Percentiles rank a stretch among this genome's conserved stretches.
Evolutionary conservation across 140 eudicot genomes (phyloP).

Genomic region (Senecio squalidus): DNA sequence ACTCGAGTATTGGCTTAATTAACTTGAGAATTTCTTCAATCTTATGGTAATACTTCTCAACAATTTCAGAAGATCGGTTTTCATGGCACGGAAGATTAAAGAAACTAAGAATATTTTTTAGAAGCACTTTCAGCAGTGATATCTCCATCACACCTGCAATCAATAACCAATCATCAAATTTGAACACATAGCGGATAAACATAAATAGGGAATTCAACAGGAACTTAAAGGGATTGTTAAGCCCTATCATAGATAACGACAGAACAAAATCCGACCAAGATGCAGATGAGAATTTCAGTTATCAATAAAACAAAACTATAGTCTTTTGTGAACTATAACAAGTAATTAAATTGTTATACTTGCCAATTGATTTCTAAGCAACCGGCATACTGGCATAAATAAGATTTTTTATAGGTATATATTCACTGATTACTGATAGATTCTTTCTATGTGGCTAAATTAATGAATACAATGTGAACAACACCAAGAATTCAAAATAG

Average conservation of each 20-base stretch:
- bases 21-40: constrained; percentile 64
- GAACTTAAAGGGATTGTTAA: too few species aligned
- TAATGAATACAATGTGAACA: too few species aligned
- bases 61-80: constrained; percentile 39
- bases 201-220: too few species aligned
- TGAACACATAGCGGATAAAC: constrained; percentile 3
- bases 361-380: background rate
- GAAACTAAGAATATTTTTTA: constrained; percentile 56
- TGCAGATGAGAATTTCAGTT: background rate
- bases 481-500: background rate
- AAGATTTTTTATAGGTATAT: background rate
- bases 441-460: background rate
- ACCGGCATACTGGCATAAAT: background rate
- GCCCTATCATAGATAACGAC: background rate
- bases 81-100: constrained; percentile 48
- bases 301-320: background rate
- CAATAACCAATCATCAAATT: constrained; percentile 10
- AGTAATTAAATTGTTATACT: background rate
- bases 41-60: constrained; percentile 56
- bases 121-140: constrained; percentile 61
- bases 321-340: background rate
- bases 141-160: constrained; percentile 80
- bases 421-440: background rate
- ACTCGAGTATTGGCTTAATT: constrained; percentile 65
- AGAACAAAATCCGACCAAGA: background rate